A percentile compares a stretch with the other conserved stretches of the same genome.
Evolutionary conservation across 345 rosid species (phyloP).

Genomic region (Syzygium aromaticum): DNA sequence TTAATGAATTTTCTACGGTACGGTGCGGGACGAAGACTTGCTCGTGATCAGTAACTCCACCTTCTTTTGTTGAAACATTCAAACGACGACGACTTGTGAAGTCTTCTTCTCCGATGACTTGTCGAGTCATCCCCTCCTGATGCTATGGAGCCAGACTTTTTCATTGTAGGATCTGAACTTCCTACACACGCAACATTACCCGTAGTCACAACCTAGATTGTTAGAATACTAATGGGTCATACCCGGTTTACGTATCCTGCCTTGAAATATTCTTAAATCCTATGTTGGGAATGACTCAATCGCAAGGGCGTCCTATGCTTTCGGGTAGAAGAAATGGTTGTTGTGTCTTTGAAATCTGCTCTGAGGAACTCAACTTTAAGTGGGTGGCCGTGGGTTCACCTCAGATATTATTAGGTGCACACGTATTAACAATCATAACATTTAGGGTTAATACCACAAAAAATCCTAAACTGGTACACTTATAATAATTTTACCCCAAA

Average conservation of each 20-base stretch:
- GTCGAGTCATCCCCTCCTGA: neutral
- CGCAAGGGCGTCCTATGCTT: neutral
- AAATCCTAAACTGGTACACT: no score
- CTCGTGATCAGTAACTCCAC: neutral
- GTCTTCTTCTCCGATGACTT: neutral
- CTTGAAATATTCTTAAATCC: neutral
- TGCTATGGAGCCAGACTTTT: neutral
- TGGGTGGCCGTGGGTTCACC: neutral
- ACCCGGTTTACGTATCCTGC: neutral
- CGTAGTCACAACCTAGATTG: neutral
- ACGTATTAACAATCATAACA: neutral
- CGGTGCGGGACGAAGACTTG: neutral
- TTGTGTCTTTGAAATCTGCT: neutral
- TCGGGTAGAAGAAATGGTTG: neutral
- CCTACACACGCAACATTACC: neutral
- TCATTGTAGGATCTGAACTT: neutral
- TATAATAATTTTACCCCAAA: no score
- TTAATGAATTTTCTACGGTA: neutral
- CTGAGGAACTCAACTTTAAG: neutral
- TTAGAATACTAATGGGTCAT: neutral
- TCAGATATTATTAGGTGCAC: neutral
- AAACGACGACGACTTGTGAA: no score
- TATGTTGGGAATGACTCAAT: neutral
- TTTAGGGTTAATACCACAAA: no score
- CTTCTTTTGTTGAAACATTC: neutral